Evolutionary conservation across 768 basidiomycete species (phyloP).

Genomic region (Leccinum fibrillosum): DNA sequence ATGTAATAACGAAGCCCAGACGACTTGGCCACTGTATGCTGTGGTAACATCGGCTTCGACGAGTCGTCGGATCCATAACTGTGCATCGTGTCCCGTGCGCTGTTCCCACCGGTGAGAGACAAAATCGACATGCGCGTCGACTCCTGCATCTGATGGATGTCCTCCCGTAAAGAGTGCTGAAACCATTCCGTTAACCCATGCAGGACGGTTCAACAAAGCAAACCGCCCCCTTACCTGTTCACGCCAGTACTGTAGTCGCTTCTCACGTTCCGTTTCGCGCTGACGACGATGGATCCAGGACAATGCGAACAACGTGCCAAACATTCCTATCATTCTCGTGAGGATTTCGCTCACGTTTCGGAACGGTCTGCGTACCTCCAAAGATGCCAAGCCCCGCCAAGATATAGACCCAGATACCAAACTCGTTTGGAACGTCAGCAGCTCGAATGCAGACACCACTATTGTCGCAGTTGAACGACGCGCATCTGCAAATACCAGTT

Average conservation of each 20-base stretch:
- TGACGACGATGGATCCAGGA: slow-evolving; percentile 70
- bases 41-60: slow-evolving; percentile 50
- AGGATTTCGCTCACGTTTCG: neutral
- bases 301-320: slow-evolving; percentile 63
- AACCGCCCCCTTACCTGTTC: slow-evolving; percentile 58
- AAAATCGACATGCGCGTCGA: slow-evolving; percentile 66
- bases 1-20: slow-evolving; percentile 55
- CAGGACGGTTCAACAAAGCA: neutral
- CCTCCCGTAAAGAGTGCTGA: slow-evolving; percentile 77
- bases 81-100: slow-evolving; percentile 49
- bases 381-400: slow-evolving; percentile 70
- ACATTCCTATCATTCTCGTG: slow-evolving; percentile 55
- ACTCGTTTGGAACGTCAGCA: slow-evolving; percentile 58
- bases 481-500: slow-evolving; percentile 47
- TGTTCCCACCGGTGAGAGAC: slow-evolving; percentile 43
- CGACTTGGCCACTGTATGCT: slow-evolving; percentile 37
- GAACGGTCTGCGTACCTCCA: slow-evolving; percentile 47
- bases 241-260: slow-evolving; percentile 84
- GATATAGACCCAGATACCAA: slow-evolving; percentile 67
- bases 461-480: slow-evolving; percentile 68
- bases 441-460: slow-evolving; percentile 59
- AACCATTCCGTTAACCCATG: neutral
- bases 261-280: slow-evolving; percentile 70
- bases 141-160: slow-evolving; percentile 76
- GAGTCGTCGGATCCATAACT: slow-evolving; percentile 54